phyloP scores from a whole-genome alignment of 306 rosid genomes.

The Dalbergia oliveri region DNA sequence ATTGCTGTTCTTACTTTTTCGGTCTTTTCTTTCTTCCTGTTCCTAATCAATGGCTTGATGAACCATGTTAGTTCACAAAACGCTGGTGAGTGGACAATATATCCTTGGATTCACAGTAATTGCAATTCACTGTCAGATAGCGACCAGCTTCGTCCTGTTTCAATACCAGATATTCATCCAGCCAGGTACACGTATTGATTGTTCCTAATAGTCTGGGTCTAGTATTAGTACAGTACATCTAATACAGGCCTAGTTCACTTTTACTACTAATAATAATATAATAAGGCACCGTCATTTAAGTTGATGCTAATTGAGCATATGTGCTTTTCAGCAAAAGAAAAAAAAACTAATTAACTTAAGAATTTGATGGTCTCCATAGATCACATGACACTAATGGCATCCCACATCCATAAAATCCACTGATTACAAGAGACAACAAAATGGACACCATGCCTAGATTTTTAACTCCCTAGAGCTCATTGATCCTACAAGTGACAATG shows the following conservation, averaged over 20 bases:
- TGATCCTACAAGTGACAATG: no score
- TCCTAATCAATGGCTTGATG: slow-evolving; percentile 48
- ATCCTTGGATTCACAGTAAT: slow-evolving; percentile 96
- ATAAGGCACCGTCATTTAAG: not conserved
- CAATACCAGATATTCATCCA: slow-evolving; percentile 94
- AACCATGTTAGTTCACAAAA: slow-evolving; percentile 59
- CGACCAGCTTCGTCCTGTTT: slow-evolving; percentile 89
- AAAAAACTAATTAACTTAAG: no score
- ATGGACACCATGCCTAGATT: no score
- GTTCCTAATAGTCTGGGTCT: not conserved
- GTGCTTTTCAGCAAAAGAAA: not conserved
- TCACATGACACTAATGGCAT: no score
- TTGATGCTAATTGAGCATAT: not conserved
- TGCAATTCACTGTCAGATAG: slow-evolving; percentile 85
- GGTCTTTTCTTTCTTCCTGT: slow-evolving; percentile 14
- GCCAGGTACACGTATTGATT: slow-evolving; percentile 71
- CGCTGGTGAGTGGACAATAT: slow-evolving; percentile 86
- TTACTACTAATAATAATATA: not conserved
- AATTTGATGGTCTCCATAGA: no score
- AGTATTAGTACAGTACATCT: not conserved
- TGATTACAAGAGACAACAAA: no score
- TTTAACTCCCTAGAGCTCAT: no score
- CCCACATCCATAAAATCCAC: no score
- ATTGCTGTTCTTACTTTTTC: slow-evolving; percentile 33
- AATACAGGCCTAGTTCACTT: not conserved